A percentile compares a stretch with the other conserved stretches of the same genome.
These are phyloP conservation scores for Epichloe gansuensis DNA, from an alignment of 2,329 filamentous ascomycete species.

Conservation along the genomic window DNA sequence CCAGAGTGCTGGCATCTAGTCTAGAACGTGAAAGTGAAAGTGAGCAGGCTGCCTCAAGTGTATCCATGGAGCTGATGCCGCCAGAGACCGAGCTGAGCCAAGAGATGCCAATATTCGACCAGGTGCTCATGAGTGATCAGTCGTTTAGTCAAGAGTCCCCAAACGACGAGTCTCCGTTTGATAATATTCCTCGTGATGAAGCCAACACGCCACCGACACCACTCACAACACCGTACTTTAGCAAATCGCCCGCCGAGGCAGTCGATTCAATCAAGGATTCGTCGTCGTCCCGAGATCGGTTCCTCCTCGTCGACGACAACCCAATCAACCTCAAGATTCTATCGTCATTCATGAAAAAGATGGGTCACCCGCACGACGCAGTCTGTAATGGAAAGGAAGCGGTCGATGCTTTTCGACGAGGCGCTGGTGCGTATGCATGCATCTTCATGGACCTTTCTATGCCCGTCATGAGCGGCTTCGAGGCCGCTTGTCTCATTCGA, in stretches of 20 bases:
- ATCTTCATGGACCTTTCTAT: constrained; percentile 37
- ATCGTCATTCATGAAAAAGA: constrained; percentile 16
- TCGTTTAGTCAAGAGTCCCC: neutral
- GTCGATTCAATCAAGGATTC: neutral
- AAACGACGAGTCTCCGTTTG: neutral
- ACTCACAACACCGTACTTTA: neutral
- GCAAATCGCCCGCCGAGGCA: neutral
- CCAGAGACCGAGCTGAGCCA: neutral
- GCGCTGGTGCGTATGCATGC: constrained; percentile 10
- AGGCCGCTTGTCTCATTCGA: constrained; percentile 33
- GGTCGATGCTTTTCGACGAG: constrained; percentile 12
- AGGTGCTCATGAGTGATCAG: neutral
- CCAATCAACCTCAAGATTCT: constrained; percentile 23
- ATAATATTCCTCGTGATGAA: neutral
- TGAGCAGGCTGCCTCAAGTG: neutral
- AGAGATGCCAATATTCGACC: neutral
- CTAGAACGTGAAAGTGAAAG: neutral
- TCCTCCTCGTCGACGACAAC: constrained; percentile 26
- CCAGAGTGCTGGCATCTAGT: constrained; percentile 1
- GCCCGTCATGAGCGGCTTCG: constrained; percentile 39
- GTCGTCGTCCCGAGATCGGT: neutral
- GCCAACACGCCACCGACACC: neutral
- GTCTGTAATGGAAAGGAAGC: constrained; percentile 19
- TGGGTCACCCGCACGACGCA: constrained; percentile 11
- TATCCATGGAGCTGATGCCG: neutral